These are phyloP conservation scores for Talaromyces rugulosus DNA, from an alignment of 2,329 filamentous ascomycete genomes.

Conservation along the genomic window DNA sequence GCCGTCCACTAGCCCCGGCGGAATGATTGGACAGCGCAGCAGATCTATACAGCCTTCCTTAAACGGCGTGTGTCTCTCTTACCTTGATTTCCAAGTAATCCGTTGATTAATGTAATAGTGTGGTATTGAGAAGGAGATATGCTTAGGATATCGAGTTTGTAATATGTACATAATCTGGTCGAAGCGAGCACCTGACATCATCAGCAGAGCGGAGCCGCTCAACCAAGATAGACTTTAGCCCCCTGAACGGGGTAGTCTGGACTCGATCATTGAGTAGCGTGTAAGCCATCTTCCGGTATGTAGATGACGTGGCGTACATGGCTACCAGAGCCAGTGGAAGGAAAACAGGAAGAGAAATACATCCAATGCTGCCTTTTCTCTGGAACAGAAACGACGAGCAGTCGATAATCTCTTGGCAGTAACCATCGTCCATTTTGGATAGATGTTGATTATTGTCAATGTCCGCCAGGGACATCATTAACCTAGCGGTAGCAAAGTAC, in stretches of 20 bases:
- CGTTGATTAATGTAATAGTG: background rate
- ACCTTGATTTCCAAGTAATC: background rate
- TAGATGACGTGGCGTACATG: background rate
- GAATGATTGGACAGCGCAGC: background rate
- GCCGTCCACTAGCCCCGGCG: background rate
- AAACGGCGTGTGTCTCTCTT: background rate
- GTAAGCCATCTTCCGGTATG: background rate
- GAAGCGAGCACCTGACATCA: background rate
- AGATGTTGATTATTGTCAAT: background rate
- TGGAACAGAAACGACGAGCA: background rate
- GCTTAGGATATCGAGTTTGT: background rate
- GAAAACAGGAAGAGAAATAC: background rate
- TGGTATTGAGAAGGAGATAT: background rate
- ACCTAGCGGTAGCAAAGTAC: slow-evolving; percentile 1
- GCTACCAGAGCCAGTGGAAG: slow-evolving; percentile 1
- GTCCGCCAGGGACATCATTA: background rate
- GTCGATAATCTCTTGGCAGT: background rate
- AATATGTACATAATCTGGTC: background rate
- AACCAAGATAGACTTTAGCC: slow-evolving; percentile 1
- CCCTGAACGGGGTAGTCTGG: background rate
- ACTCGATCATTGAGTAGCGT: background rate
- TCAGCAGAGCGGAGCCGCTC: background rate
- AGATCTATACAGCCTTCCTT: background rate
- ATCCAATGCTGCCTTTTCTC: background rate
- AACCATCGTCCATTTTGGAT: background rate